A percentile compares a stretch with the other conserved stretches of the same genome.
phyloP scores from a whole-genome alignment of 345 rosid genomes.

The Populus euphratica region DNA sequence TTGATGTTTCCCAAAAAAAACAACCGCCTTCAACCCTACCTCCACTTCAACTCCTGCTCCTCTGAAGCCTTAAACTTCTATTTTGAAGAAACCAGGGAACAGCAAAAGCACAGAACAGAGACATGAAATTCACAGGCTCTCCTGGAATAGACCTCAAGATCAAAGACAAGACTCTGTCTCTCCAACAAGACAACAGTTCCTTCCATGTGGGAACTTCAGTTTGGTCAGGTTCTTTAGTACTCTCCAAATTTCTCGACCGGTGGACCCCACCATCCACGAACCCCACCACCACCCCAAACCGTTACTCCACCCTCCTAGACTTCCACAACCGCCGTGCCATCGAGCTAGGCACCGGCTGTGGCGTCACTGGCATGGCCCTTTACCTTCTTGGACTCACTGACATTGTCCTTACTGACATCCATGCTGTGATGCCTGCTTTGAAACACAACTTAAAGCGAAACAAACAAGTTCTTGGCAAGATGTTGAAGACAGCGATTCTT shows the following conservation, averaged over 20 bases:
- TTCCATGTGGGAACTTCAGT: slow-evolving; percentile 94
- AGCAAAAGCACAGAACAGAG: neutral
- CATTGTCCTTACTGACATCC: slow-evolving; percentile 74
- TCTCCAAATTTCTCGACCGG: slow-evolving; percentile 85
- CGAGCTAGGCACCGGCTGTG: slow-evolving; percentile 90
- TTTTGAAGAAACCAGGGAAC: too few relatives aligned
- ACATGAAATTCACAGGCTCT: slow-evolving; percentile 86
- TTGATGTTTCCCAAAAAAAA: too few relatives aligned
- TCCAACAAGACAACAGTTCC: slow-evolving; percentile 82
- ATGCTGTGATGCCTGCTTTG: slow-evolving; percentile 89
- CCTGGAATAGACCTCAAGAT: slow-evolving; percentile 77
- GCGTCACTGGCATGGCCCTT: slow-evolving; percentile 87
- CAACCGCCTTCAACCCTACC: too few relatives aligned
- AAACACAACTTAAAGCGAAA: slow-evolving; percentile 90
- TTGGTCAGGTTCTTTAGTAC: slow-evolving; percentile 88
- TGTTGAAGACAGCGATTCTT: slow-evolving; percentile 51
- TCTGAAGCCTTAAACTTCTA: too few relatives aligned
- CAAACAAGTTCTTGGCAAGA: slow-evolving; percentile 60
- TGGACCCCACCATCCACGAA: slow-evolving; percentile 50
- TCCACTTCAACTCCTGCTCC: too few relatives aligned
- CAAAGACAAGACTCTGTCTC: slow-evolving; percentile 50
- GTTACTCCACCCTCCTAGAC: slow-evolving; percentile 65
- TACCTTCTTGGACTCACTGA: slow-evolving; percentile 69
- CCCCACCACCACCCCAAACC: slow-evolving; percentile 23
- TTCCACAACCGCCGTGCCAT: slow-evolving; percentile 59